phyloP scores from a whole-genome alignment of 2,329 filamentous ascomycete genomes.

The Xylariaceae sp. region DNA sequence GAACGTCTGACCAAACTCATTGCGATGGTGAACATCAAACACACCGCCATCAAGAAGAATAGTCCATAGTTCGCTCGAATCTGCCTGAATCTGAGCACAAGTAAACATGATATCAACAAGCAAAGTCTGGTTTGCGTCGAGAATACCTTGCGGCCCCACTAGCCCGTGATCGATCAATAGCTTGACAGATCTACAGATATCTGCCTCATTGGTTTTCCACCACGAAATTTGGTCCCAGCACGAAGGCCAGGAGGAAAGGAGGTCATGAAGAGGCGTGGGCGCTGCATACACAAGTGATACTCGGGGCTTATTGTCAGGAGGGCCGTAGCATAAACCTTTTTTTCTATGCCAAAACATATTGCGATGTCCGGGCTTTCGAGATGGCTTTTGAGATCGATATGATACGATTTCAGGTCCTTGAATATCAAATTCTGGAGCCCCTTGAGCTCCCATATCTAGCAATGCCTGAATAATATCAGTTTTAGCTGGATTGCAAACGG shows the following conservation, averaged over 20 bases:
- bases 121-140: neutral
- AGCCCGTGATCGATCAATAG: neutral
- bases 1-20: constrained; percentile 10
- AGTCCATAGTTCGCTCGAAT: constrained; percentile 1
- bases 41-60: neutral
- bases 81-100: neutral
- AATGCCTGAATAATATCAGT: neutral
- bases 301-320: no score
- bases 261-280: neutral
- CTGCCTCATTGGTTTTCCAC: neutral
- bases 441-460: constrained; percentile 3
- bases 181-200: neutral
- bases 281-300: neutral
- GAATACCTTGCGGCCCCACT: neutral
- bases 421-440: neutral
- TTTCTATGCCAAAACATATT: no score
- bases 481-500: neutral
- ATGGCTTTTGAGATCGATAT: neutral
- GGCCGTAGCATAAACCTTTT: no score
- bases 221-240: no score
- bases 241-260: no score
- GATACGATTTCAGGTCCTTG: no score
- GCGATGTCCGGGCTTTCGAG: no score
- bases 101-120: neutral
- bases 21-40: neutral